Evolutionary conservation across 257 asterid species (phyloP).

Genomic region (Orobanche coerulescens): DNA sequence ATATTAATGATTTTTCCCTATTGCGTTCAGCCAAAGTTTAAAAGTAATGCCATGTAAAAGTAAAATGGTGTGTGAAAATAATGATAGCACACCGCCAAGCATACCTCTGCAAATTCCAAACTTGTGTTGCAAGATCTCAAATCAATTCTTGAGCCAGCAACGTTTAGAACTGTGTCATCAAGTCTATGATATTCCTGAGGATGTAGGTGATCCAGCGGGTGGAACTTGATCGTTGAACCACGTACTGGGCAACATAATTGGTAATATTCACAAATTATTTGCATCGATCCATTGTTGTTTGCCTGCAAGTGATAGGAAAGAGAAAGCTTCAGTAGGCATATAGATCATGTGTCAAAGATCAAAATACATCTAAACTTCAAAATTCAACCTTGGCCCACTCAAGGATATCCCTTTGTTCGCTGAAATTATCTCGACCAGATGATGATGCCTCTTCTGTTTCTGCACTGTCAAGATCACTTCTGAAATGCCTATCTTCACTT

Average conservation of each 20-base stretch:
- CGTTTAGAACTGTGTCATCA: constrained; percentile 54
- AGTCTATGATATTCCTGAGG: constrained; percentile 82
- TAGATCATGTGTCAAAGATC: constrained; percentile 6
- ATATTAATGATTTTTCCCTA: not conserved
- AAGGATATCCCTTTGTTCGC: constrained; percentile 75
- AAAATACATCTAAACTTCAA: constrained; percentile 8
- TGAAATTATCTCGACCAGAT: constrained; percentile 78
- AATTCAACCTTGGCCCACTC: constrained; percentile 91
- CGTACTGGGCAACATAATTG: constrained; percentile 55
- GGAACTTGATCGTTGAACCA: constrained; percentile 77
- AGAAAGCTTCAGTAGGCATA: constrained; percentile 16
- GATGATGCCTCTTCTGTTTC: constrained; percentile 86
- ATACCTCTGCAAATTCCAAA: constrained; percentile 92
- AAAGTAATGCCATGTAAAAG: not conserved
- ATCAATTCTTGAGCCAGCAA: constrained; percentile 83
- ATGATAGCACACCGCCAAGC: constrained; percentile 7
- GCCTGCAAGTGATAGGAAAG: constrained; percentile 44
- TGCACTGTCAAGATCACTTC: constrained; percentile 67
- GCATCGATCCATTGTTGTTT: constrained; percentile 72
- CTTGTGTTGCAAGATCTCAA: constrained; percentile 77
- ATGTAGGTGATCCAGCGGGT: constrained; percentile 89
- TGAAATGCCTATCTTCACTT: constrained; percentile 62
- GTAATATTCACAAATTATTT: constrained; percentile 79
- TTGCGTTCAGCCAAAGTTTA: not conserved
- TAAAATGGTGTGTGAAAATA: not conserved